These are phyloP conservation scores for Tricholoma terreum DNA, from an alignment of 768 basidiomycete species.

Conservation along the genomic window DNA sequence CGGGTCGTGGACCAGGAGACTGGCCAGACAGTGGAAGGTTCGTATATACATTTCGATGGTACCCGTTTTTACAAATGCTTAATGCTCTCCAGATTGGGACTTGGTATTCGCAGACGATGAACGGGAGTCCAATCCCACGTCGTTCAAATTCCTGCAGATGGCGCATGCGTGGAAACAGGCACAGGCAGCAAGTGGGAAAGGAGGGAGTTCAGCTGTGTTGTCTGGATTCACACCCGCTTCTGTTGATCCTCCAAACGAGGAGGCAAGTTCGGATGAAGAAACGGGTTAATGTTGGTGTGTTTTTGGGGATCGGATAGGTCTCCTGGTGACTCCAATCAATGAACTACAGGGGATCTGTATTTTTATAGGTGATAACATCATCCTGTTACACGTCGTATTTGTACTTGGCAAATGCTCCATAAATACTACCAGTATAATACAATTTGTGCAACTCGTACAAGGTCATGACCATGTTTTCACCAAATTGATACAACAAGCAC, in stretches of 20 bases:
- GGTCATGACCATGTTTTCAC: no score
- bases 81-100: constrained; percentile 70
- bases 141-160: constrained; percentile 95
- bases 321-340: no score
- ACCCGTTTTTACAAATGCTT: no score
- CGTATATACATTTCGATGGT: constrained; percentile 16
- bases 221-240: constrained; percentile 50
- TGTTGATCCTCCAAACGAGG: constrained; percentile 22
- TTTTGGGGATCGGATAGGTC: no score
- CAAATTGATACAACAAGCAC: no score
- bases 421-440: no score
- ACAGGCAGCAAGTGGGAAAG: constrained; percentile 34
- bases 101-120: constrained; percentile 97
- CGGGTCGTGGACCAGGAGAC: constrained; percentile 82
- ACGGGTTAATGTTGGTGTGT: constrained; percentile 57
- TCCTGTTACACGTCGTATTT: no score
- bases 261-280: constrained; percentile 43
- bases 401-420: no score
- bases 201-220: constrained; percentile 31
- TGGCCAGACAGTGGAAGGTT: constrained; percentile 84
- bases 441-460: no score
- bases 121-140: constrained; percentile 85
- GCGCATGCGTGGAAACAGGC: constrained; percentile 86
- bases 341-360: no score
- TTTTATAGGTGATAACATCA: no score